Evolutionary conservation across 1,284 basidiomycete genomes (phyloP).

Genomic region (Cryptococcus sp.): DNA sequence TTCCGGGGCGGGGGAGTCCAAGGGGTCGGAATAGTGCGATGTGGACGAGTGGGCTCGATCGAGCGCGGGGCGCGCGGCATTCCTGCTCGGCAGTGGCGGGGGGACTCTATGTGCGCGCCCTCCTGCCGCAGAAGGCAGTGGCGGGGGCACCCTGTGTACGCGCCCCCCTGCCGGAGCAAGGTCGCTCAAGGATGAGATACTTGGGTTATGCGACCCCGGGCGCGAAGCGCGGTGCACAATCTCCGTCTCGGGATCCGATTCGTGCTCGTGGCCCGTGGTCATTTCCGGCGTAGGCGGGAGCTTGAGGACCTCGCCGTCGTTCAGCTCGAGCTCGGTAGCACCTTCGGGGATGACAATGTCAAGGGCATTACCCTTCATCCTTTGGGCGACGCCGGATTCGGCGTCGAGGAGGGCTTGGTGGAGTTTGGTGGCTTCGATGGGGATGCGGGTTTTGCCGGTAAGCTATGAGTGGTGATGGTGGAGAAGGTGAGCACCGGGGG

Average conservation of each 20-base stretch:
- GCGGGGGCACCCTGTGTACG: conserved; percentile 4
- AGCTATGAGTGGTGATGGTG: conserved; percentile 38
- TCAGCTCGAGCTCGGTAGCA: conserved; percentile 18
- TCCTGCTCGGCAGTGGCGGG: conserved; percentile 13
- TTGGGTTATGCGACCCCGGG: conserved; percentile 13
- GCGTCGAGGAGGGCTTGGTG: conserved; percentile 53
- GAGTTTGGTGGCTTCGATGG: conserved; percentile 50
- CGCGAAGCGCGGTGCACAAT: conserved; percentile 15
- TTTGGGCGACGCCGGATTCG: conserved; percentile 55
- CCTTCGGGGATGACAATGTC: conserved; percentile 36
- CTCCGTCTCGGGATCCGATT: conserved; percentile 42
- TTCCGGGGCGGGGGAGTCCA: neutral
- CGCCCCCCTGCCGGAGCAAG: neutral
- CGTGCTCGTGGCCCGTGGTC: conserved; percentile 43
- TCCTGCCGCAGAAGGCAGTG: conserved; percentile 9
- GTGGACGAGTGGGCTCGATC: conserved; percentile 15
- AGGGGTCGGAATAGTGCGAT: conserved; percentile 23
- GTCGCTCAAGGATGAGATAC: neutral
- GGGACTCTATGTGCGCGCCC: neutral
- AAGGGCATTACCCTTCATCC: conserved; percentile 40
- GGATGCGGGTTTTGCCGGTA: conserved; percentile 50
- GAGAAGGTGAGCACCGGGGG: no score
- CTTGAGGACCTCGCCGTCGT: conserved; percentile 51
- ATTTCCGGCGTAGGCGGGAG: conserved; percentile 52
- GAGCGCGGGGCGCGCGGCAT: conserved; percentile 14